These are phyloP conservation scores for Platanus orientalis DNA, from an alignment of 164 flowering plant species.

Conservation along the genomic window DNA sequence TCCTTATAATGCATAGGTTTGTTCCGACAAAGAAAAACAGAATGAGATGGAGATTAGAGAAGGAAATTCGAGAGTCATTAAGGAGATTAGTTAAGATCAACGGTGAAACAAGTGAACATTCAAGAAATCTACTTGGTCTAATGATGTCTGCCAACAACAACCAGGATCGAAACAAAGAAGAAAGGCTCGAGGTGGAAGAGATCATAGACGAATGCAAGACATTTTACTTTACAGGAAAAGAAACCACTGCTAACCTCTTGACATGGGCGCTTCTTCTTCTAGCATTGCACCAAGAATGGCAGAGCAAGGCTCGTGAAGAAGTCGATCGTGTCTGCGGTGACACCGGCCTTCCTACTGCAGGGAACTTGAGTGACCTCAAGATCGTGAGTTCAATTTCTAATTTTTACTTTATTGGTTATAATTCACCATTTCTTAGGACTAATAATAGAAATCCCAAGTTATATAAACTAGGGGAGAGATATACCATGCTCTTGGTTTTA, in stretches of 20 bases:
- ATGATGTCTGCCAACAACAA: constrained; percentile 38
- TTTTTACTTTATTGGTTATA: no score
- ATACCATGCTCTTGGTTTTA: no score
- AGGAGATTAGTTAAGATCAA: constrained; percentile 32
- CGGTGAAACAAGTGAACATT: constrained; percentile 21
- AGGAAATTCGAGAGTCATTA: constrained; percentile 44
- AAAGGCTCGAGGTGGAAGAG: constrained; percentile 42
- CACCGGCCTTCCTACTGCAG: constrained; percentile 30
- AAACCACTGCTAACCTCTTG: constrained; percentile 60
- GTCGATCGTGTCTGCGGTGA: constrained; percentile 27
- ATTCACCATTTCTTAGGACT: no score
- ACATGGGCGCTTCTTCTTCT: constrained; percentile 61
- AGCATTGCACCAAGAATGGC: constrained; percentile 69
- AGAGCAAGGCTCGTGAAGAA: constrained; percentile 55
- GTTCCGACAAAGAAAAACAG: constrained; percentile 60
- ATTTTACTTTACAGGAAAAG: constrained; percentile 73
- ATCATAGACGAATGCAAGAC: constrained; percentile 71
- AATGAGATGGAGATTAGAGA: constrained; percentile 50
- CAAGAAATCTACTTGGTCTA: constrained; percentile 35
- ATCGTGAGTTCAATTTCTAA: constrained; percentile 32
- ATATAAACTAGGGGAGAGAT: no score
- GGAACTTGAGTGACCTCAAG: constrained; percentile 40
- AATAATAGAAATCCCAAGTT: no score
- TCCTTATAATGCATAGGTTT: constrained; percentile 33
- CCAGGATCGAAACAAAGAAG: constrained; percentile 27